phyloP scores from a whole-genome alignment of 371 early-diverging fungal genomes.

The Smittium culicis region DNA sequence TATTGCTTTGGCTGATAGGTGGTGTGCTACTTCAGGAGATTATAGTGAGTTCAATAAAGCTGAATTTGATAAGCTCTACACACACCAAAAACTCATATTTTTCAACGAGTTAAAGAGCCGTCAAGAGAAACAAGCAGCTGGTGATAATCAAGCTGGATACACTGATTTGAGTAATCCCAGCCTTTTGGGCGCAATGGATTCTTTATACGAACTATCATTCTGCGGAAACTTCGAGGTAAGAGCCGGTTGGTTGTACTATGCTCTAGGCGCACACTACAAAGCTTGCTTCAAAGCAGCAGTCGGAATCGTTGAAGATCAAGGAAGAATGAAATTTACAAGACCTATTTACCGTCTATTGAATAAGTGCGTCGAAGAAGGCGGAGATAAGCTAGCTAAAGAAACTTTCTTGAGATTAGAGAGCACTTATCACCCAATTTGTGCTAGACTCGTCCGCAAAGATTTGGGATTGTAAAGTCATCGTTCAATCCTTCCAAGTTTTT shows the following conservation, averaged over 20 bases:
- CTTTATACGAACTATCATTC: constrained; percentile 49
- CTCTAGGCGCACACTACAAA: constrained; percentile 62
- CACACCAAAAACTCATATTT: constrained; percentile 71
- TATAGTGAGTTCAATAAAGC: constrained; percentile 39
- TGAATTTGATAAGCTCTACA: constrained; percentile 48
- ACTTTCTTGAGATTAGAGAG: constrained; percentile 60
- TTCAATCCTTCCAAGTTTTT: no score
- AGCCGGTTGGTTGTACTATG: constrained; percentile 74
- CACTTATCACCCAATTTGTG: constrained; percentile 93
- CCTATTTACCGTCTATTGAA: constrained; percentile 50
- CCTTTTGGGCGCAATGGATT: constrained; percentile 53
- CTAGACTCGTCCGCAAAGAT: constrained; percentile 65
- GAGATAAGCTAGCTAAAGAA: constrained; percentile 55
- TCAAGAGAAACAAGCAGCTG: constrained; percentile 43
- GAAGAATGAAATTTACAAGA: constrained; percentile 90
- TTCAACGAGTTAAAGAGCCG: constrained; percentile 60
- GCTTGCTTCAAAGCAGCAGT: constrained; percentile 58
- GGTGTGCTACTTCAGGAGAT: constrained; percentile 43
- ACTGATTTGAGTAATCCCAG: background rate
- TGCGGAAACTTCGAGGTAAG: constrained; percentile 73
- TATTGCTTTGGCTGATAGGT: constrained; percentile 59
- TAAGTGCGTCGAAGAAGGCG: constrained; percentile 27
- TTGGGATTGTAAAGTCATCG: constrained; percentile 41
- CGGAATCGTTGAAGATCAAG: constrained; percentile 68
- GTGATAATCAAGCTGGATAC: background rate